Evolutionary conservation across 2,329 filamentous ascomycete species (phyloP).

Genomic region (Fusarium lateritium): DNA sequence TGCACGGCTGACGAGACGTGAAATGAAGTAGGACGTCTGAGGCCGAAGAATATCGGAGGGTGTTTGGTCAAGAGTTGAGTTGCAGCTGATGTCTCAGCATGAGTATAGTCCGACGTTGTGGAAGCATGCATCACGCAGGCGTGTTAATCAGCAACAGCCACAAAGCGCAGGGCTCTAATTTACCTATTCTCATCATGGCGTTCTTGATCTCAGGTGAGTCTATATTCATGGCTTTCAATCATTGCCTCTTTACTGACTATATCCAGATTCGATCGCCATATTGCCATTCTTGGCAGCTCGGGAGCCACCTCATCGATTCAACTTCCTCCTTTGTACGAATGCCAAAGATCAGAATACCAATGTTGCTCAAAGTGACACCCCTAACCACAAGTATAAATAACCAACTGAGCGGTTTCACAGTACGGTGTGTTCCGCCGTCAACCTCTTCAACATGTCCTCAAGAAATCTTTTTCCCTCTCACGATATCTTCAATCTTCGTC

Average conservation of each 20-base stretch:
- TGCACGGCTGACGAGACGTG: slow-evolving; percentile 53
- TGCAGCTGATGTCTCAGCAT: slow-evolving; percentile 26
- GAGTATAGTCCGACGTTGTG: slow-evolving; percentile 33
- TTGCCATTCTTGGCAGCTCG: slow-evolving; percentile 16
- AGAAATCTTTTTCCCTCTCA: slow-evolving; percentile 3
- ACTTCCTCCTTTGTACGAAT: not conserved
- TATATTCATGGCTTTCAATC: slow-evolving; percentile 22
- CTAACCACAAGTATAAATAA: slow-evolving; percentile 20
- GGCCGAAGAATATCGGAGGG: slow-evolving; percentile 36
- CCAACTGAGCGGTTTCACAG: slow-evolving; percentile 31
- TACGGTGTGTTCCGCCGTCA: slow-evolving; percentile 4
- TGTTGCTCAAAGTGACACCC: slow-evolving; percentile 6
- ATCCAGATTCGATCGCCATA: slow-evolving; percentile 21
- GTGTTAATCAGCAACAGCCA: slow-evolving; percentile 18
- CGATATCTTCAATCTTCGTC: slow-evolving; percentile 28
- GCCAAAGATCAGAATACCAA: slow-evolving; percentile 7
- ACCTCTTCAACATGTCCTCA: not conserved
- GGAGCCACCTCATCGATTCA: not conserved
- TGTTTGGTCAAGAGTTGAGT: slow-evolving; percentile 7
- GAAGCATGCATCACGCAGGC: slow-evolving; percentile 13
- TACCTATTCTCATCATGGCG: slow-evolving; percentile 17
- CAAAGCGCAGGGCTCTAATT: not conserved
- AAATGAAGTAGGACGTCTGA: slow-evolving; percentile 3
- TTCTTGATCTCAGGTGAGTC: slow-evolving; percentile 18
- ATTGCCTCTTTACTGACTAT: slow-evolving; percentile 16